Evolutionary conservation across 2,329 filamentous ascomycete species (phyloP), one percentile per base, ranked within the genome.

Genomic region (Eutypella sp.): DNA sequence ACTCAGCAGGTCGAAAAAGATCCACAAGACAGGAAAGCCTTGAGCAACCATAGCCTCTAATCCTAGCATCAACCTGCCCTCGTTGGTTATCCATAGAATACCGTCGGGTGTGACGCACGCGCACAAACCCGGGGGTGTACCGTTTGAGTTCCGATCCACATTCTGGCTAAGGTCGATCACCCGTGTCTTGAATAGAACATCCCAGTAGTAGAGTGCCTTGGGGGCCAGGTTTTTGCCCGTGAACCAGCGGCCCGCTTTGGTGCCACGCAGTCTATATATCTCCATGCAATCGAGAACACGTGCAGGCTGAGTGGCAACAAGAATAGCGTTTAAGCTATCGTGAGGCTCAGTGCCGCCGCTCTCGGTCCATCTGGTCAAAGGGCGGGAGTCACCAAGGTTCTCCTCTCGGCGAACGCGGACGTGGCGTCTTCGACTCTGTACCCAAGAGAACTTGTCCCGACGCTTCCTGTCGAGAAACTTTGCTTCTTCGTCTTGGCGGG

Each of bases 151-250:
- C 13, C 85, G 72, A 56, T 89, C 83, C 8, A 89, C 73, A 43
- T 89, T 90, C 57, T 91, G 87, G 5, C 83, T 87, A 0, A 88
- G 66, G 48, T 92, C 84, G 52, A 81, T 73, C 29, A 79, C 62
- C 11, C 66, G 59, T 11, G 64, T 57, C 59, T 78, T 73, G 57
- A 58, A 67, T 4, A 39, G 45, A 10, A 66, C 72, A 56, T 90
- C 85, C 48, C 73, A 79, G 1, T 22, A 3, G 13, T 3, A 39
- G 15, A 33, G 34, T 7, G 34, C 16, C 11, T 13, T 37, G n/a
- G 18, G 47, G 40, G 3, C 24, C n/a, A n/a, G 31, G 13, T 34
- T 25, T 5, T 18, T 22, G 1, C 5, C 13, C 2, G 16, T 19
- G 16, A 37, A 10, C 4, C 1, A 7, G 20, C 38, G n/a, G 0